phyloP scores from a whole-genome alignment of 768 basidiomycete species.

The Pisolithus tinctorius region DNA sequence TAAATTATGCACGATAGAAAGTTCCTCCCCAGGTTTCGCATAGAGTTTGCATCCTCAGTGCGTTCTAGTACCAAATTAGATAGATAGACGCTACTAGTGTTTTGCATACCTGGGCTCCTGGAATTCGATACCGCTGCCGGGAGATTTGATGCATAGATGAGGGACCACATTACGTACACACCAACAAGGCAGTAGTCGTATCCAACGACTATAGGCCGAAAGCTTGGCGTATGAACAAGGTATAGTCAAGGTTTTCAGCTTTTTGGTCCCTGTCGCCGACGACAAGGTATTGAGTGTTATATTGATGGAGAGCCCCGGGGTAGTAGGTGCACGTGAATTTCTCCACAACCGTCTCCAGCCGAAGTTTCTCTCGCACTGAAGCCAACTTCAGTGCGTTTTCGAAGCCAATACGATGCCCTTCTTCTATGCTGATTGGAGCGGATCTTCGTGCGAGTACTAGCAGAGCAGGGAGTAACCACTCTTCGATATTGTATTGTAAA shows the following conservation, averaged over 20 bases:
- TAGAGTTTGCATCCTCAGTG: too few species aligned
- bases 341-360: too few species aligned
- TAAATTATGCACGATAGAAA: too few species aligned
- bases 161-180: too few species aligned
- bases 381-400: background rate
- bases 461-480: background rate
- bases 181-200: background rate
- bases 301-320: background rate
- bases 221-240: background rate
- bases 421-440: background rate
- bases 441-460: background rate
- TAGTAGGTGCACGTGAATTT: background rate
- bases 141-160: too few species aligned
- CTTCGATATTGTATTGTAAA: background rate
- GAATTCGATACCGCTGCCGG: too few species aligned
- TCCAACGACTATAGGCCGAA: background rate
- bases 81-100: too few species aligned
- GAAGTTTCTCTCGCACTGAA: background rate
- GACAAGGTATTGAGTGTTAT: background rate
- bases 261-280: background rate
- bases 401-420: background rate
- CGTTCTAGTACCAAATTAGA: too few species aligned
- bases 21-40: too few species aligned
- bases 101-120: too few species aligned
- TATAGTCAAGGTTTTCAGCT: background rate